Base-by-base conservation (phyloP, 106 monocot species). In the Triglochin maritima region DNA sequence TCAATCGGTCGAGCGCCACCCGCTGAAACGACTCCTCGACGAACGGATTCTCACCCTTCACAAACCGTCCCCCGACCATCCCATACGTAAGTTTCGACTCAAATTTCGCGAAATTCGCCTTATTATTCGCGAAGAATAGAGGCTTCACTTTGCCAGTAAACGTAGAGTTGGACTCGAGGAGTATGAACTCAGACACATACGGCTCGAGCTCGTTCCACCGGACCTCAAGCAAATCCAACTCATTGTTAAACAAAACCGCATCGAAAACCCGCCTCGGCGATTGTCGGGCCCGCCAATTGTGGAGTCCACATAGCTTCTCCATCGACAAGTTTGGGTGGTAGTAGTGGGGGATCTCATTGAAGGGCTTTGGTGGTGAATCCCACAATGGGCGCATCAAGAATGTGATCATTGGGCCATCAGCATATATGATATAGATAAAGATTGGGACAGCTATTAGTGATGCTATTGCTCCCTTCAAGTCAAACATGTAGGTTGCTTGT, bases 161-260 rank as follows among this genome's bases (percentile, higher is more conserved):
- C 1, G 90, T 90, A 0, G 86, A 86, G 57, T 87, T 87, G 11
- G 90, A 90, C 71, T 90, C 90, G 2, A 90, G 79, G 12, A 90
- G 71, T 6, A 90, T 60, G 29, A 86, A 90, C 57, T 87, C 84
- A 0, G 86, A 81, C 3, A 90, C 86, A 48, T 81, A 86, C 1
- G 90, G 90, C 44, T 67, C 61, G 4, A 90, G 79, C 68, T 90
- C 90, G 2, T 84, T 63, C 86, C 86, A 90, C 14, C 90, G 70
- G 66, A 90, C 78, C 3, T 55, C 68, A 47, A 90, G 81, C 14
- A 90, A 77, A 56, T 90, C 90, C 3, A 90, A 46, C 58, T 90
- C 90, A 50, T 90, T 90, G 59, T 72, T 85, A 75, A 89, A 89
- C 5, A 89, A 66, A 3, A 89, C 86, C 8, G 89, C 89, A 41